Evolutionary conservation across 768 basidiomycete species (phyloP).

Genomic region (Kwoniella dejecticola): DNA sequence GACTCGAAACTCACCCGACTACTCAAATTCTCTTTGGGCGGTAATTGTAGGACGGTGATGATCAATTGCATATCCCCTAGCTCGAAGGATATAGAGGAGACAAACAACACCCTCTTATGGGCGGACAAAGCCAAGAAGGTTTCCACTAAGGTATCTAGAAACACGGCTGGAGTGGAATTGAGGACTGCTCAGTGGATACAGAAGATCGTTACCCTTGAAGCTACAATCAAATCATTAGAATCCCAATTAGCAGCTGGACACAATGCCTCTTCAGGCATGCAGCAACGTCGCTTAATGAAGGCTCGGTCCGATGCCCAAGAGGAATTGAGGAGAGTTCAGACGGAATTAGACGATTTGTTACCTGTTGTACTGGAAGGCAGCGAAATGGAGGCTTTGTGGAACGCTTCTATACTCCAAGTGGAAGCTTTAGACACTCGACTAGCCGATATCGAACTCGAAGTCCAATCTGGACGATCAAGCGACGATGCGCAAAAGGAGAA

Average conservation of each 20-base stretch:
- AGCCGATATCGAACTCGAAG: conserved; percentile 30
- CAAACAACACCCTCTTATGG: conserved; percentile 95
- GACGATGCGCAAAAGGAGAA: conserved; percentile 29
- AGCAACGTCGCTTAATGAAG: conserved; percentile 22
- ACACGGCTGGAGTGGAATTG: conserved; percentile 90
- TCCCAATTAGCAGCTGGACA: conserved; percentile 58
- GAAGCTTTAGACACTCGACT: conserved; percentile 26
- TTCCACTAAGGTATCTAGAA: conserved; percentile 93
- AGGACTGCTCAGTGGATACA: conserved; percentile 93
- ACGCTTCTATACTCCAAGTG: conserved; percentile 33
- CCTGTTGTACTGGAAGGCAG: conserved; percentile 34
- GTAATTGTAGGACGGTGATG: conserved; percentile 99
- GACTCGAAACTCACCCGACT: conserved; percentile 97
- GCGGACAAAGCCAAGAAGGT: conserved; percentile 98
- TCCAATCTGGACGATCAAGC: conserved; percentile 9
- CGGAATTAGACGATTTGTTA: conserved; percentile 23
- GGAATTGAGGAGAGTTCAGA: conserved; percentile 26
- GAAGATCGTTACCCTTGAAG: conserved; percentile 82
- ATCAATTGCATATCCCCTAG: conserved; percentile 96
- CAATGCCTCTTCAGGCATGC: conserved; percentile 27
- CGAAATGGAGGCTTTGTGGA: conserved; percentile 29
- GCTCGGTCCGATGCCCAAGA: conserved; percentile 14
- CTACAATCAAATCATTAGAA: conserved; percentile 72
- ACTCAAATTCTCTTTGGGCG: conserved; percentile 95
- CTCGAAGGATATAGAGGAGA: conserved; percentile 94